Evolutionary conservation across 805 yeast genomes (phyloP), one percentile per base, ranked within the genome.

Genomic region (Candida verbasci): DNA sequence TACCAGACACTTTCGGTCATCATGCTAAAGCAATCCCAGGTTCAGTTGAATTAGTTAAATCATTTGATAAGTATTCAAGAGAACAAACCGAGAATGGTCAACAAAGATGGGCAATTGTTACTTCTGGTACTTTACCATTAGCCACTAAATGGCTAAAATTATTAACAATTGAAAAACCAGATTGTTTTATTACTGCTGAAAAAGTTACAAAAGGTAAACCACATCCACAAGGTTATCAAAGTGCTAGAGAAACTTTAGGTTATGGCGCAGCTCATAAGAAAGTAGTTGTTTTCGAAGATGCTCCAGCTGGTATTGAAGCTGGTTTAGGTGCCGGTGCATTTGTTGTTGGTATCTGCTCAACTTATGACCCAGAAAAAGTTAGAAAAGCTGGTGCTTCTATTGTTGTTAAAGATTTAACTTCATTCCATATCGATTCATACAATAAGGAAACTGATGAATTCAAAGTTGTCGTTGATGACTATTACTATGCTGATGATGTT

Each of bases 291-390:
- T 86, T 86, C 53, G 95, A 86, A 65, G 95, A 86, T 56, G 94
- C 95, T 31, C 91, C 88, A 41, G 89, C 93, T 34, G 95, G 95
- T 55, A 78, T 85, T 45, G 63, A 75, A 50, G 91, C 95, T 26
- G 95, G 94, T 54, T 77, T 78, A 55, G 84, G 74, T 38, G 89
- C 93, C 17, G 94, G 89, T 41, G 87, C 93, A 57, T 70, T 74
- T 55, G 82, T 84, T 42, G 78, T 86, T 49, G 95, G 94, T 55
- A 81, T 86, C 60, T 83, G 89, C 47, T 81, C 91, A 43, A 79
- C 93, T 37, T 84, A 82, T 60, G 78, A 73, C 45, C 74, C 84
- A 26, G 80, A 78, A 42, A 72, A 72, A 55, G 82, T 86, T 41
- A 73, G 79, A 61, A 74, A 69, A 38, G 76, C 85, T 38, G 95